A percentile compares a stretch with the other conserved stretches of the same genome.
phyloP scores from a whole-genome alignment of 2,329 filamentous ascomycete genomes.

The Hyphodiscus sp. region DNA sequence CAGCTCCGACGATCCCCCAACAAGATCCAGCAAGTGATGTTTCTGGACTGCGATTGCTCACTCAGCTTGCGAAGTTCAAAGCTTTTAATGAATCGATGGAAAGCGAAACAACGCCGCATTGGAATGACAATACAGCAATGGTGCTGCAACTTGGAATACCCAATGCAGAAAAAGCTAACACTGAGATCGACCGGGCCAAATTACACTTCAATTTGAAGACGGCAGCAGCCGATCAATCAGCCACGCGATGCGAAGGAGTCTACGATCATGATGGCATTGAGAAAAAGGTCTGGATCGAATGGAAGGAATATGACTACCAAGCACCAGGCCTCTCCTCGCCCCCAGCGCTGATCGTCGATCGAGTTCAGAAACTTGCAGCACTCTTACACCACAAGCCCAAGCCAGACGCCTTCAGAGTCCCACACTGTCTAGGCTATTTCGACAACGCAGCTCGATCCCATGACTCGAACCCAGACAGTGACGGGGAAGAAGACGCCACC shows the following conservation, averaged over 20 bases:
- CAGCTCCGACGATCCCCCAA: constrained; percentile 4
- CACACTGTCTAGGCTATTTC: constrained; percentile 46
- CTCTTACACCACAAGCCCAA: constrained; percentile 42
- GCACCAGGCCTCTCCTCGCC: constrained; percentile 31
- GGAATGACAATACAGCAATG: constrained; percentile 34
- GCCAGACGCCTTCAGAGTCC: constrained; percentile 43
- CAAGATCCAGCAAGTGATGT: constrained; percentile 30
- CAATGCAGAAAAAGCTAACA: constrained; percentile 6
- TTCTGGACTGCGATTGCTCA: constrained; percentile 35
- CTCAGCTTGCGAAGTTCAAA: constrained; percentile 43
- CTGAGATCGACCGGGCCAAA: constrained; percentile 11
- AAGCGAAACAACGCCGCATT: constrained; percentile 22
- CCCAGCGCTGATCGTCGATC: constrained; percentile 36
- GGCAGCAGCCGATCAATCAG: background rate
- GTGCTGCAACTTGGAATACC: constrained; percentile 35
- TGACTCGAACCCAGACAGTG: constrained; percentile 9
- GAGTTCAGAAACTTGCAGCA: constrained; percentile 41
- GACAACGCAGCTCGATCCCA: constrained; percentile 31
- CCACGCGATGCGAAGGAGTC: constrained; percentile 34
- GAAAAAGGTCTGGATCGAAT: constrained; percentile 43
- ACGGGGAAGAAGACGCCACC: constrained; percentile 37
- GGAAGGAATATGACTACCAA: constrained; percentile 42
- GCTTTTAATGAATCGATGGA: constrained; percentile 44
- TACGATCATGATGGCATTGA: constrained; percentile 30
- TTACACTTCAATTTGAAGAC: constrained; percentile 5